Evolutionary conservation across 208 protist species (phyloP).

Genomic region (Trypanosoma melophagium): DNA sequence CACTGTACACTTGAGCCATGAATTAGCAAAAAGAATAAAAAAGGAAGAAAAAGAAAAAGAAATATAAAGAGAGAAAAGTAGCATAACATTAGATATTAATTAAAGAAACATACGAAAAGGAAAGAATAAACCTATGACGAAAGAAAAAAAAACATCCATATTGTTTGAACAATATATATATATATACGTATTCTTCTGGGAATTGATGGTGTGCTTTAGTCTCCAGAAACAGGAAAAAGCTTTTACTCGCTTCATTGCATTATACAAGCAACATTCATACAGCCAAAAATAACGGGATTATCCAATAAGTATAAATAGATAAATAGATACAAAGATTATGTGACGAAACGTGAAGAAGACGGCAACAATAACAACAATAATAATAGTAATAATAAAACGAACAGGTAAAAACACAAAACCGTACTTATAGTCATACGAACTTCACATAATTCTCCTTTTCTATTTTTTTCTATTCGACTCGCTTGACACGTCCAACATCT

Average conservation of each 20-base stretch:
- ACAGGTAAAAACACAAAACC: background rate
- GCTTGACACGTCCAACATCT: conserved; percentile 46
- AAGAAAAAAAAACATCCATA: background rate
- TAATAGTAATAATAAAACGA: background rate
- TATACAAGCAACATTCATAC: background rate
- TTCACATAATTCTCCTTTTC: background rate
- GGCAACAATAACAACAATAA: background rate
- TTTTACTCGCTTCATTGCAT: background rate
- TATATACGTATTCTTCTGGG: background rate
- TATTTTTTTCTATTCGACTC: background rate
- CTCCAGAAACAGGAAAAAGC: background rate
- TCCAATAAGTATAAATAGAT: background rate
- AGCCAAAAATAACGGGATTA: background rate
- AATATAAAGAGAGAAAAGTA: background rate
- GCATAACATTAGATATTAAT: background rate
- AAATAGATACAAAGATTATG: background rate
- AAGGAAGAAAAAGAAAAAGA: background rate
- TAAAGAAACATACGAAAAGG: background rate
- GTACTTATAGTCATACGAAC: background rate
- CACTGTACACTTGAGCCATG: background rate
- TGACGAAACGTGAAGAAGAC: too few relatives aligned
- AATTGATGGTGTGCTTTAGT: too few relatives aligned
- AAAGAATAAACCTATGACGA: background rate
- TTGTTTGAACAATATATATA: background rate
- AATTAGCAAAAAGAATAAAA: background rate